Evolutionary conservation across 371 early-diverging fungal genomes (phyloP).

Genomic region (Actinomortierella wolfii): DNA sequence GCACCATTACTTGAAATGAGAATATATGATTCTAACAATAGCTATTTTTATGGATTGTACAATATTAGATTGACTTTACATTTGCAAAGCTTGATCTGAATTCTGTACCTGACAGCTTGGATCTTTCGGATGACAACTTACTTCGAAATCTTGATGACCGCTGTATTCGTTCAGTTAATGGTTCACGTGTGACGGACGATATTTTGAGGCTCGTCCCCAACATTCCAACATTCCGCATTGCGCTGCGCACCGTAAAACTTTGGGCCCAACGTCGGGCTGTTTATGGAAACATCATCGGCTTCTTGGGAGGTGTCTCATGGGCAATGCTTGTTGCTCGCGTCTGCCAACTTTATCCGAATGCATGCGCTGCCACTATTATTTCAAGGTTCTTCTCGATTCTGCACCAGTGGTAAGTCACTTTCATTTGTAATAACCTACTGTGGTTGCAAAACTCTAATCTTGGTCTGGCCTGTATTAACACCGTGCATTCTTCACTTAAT

Average conservation of each 20-base stretch:
- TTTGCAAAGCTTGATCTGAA: constrained; percentile 88
- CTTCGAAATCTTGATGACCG: constrained; percentile 94
- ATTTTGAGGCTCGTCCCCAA: constrained; percentile 96
- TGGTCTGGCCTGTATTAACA: not conserved
- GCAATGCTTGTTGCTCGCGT: constrained; percentile 98
- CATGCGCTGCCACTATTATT: constrained; percentile 86
- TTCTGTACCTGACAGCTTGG: constrained; percentile 86
- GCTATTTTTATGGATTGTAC: constrained; percentile 9
- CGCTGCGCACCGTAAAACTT: constrained; percentile 95
- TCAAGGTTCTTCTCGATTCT: constrained; percentile 92
- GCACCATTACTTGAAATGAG: too few relatives aligned
- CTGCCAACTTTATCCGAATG: constrained; percentile 98
- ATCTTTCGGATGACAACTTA: constrained; percentile 87
- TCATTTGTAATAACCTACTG: constrained; percentile 1
- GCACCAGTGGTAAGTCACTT: constrained; percentile 75
- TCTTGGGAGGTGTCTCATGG: constrained; percentile 99
- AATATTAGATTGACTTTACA: constrained; percentile 91
- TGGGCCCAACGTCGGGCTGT: constrained; percentile 98
- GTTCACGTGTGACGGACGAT: constrained; percentile 99
- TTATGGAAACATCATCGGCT: constrained; percentile 98
- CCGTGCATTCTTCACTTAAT: too few relatives aligned
- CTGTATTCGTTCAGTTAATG: constrained; percentile 95
- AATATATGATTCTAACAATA: constrained; percentile 3
- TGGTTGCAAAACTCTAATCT: not conserved
- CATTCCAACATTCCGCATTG: constrained; percentile 87